A percentile compares a stretch with the other conserved stretches of the same genome.
phyloP scores from a whole-genome alignment of 192 early-diverging fungal species.

The Gryganskiella cystojenkinii region DNA sequence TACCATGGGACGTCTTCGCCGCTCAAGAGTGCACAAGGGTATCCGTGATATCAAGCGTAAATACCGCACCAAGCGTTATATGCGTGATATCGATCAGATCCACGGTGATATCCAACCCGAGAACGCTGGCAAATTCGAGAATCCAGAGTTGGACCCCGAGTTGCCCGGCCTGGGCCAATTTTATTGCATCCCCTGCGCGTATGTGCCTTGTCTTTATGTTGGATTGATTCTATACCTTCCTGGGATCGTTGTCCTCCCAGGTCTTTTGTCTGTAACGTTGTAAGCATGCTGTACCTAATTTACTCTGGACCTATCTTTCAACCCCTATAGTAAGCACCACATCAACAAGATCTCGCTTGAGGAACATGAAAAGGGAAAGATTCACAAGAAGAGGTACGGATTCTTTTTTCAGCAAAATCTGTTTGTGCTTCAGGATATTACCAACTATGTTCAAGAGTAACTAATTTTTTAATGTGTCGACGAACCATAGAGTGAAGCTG shows the following conservation, averaged over 20 bases:
- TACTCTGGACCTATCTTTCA: neutral
- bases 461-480: neutral
- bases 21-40: slow-evolving; percentile 61
- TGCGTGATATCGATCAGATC: slow-evolving; percentile 96
- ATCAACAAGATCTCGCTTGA: slow-evolving; percentile 67
- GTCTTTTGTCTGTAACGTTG: no score
- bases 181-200: slow-evolving; percentile 89
- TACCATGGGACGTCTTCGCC: slow-evolving; percentile 64
- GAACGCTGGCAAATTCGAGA: slow-evolving; percentile 70
- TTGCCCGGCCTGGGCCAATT: slow-evolving; percentile 91
- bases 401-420: neutral
- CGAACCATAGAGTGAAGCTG: slow-evolving; percentile 71
- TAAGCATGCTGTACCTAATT: neutral
- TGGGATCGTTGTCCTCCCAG: no score
- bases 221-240: neutral
- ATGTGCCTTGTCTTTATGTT: slow-evolving; percentile 19
- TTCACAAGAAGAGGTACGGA: slow-evolving; percentile 82
- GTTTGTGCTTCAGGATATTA: neutral
- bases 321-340: slow-evolving; percentile 71
- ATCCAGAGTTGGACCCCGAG: slow-evolving; percentile 78
- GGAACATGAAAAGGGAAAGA: slow-evolving; percentile 80
- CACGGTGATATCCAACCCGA: slow-evolving; percentile 87
- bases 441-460: neutral
- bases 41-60: slow-evolving; percentile 86
- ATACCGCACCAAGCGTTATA: slow-evolving; percentile 85